Evolutionary conservation across 2,329 filamentous ascomycete species (phyloP), one percentile per base, ranked within the genome.

Genomic region (Fusarium sp.): DNA sequence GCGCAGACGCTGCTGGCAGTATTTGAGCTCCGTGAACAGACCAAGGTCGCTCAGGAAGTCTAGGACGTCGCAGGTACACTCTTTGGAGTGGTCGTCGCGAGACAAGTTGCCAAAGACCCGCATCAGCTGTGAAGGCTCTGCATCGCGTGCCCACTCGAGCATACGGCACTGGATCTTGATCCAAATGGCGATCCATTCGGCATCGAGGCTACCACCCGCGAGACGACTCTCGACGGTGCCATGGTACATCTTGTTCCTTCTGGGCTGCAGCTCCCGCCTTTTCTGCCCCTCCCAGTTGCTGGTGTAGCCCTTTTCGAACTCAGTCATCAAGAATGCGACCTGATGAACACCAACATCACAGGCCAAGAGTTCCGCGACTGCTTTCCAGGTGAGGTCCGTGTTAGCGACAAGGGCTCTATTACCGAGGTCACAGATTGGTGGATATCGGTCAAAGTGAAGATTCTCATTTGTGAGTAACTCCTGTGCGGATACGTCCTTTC

Each of bases 171-270:
- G 79, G 40, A 83, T 75, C 18, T 66, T 66, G 15, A 69, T 66
- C 81, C 81, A 83, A 4, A 58, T 65, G 2, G 55, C 50, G 24
- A 81, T 71, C 78, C 78, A 81, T 5, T 71, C 69, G 10, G 76
- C 64, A 40, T 81, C 74, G 15, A 83, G 58, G 5, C 76, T 73
- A 1, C 79, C 79, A 8, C 56, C 66, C 0, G 77, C 81, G 64
- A 80, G 77, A 44, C 81, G 79, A 51, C 79, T 78, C 74, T 83
- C 81, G 45, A 83, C 20, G 13, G 77, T 78, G 8, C 39, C 45
- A 7, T 59, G 36, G 46, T 44, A 22, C 7, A 31, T 11, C 22
- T 15, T 20, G 3, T 14, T 5, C 4, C 15, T 3, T 8, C 18
- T 2, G 11, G 39, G 44, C 24, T 52, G 33, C 40, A 48, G 20